Evolutionary conservation across 2,329 filamentous ascomycete species (phyloP), one percentile per base, ranked within the genome.

Genomic region (Ascocoryne sarcoides): DNA sequence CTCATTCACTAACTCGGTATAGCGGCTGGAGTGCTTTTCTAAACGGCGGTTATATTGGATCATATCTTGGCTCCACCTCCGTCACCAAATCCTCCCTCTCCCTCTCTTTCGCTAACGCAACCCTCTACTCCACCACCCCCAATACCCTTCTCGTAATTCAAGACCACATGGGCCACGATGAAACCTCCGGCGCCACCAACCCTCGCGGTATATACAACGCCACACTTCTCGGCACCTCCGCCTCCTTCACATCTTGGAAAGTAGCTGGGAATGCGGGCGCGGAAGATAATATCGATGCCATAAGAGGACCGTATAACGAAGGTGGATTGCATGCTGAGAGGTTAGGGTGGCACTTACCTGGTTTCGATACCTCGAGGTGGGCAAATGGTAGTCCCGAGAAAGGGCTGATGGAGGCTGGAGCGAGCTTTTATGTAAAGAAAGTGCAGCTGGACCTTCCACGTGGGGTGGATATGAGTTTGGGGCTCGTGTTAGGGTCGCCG

Each of bases 161-260:
- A 56, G 72, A 80, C 50, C 69, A 79, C 58, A 75, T 71, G 14
- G 76, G 76, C 8, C 73, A 79, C 51, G 75, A 77, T 36, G 64
- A 74, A 18, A 68, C 67, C 0, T 62, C 62, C 1, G 64, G 61
- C 1, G 70, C 70, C 4, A 60, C 67, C 3, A 64, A 69, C 12
- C 64, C 69, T 7, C 60, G 72, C 32, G 73, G 73, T 4, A 75
- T 76, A 48, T 63, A 64, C 34, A 68, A 70, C 20, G 72, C 71
- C 0, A 71, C 66, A 1, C 65, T 76, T 1, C 31, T 71, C n/a
- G 65, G 64, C 0, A 16, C 34, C 2, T 14, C 29, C 1, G 39
- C 28, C 3, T 10, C 33, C 5, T 52, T 49, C 32, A 42, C 40
- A 5, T 36, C 66, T 7, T 79, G 76, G 76, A 73, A 69, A 53